Base-by-base conservation (phyloP, 2,329 filamentous ascomycete species). In the Pyrenochaeta sp. region DNA sequence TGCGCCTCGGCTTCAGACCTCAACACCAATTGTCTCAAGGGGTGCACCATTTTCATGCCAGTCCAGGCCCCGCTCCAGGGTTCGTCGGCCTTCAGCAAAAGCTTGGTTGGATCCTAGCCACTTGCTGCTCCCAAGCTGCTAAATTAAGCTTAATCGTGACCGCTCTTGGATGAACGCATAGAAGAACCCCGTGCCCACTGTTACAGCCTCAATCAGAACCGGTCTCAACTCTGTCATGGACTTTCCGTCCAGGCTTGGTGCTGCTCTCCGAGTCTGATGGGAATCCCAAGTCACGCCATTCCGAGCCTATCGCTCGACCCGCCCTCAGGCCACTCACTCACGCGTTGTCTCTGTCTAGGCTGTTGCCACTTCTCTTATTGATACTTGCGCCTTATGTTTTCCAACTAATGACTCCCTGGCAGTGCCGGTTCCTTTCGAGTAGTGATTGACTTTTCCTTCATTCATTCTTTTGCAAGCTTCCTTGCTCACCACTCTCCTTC, bases 21-120 rank as follows among this genome's bases (percentile, higher is more conserved):
- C 65, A 68, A 69, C 67, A 66, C 65, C 63, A 70, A 66, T 67
- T 60, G 67, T 70, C 60, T 70, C 65, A 70, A 68, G 65, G 65
- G 53, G 63, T 39, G 41, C 43, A 23, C 34, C 42, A 52, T 51
- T 42, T 48, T 67, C 56, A 67, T 68, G 62, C 63, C 38, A 35
- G 29, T 41, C 46, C 34, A 44, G 44, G 26, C 27, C 26, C 50
- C 57, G 35, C 44, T 38, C 20, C 35, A 40, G 41, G 42, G 45
- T 27, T 20, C 24, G 29, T 44, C 52, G 34, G 28, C 44, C 41
- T 36, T 40, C 37, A 45, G 44, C 51, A 46, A 57, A 49, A 55
- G 54, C 49, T 55, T 58, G 59, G 49, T 63, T 63, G 60, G 56
- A 54, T 38, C 41, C 34, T 44, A 48, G n/a, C 53, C 50, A 39